A percentile compares a stretch with the other conserved stretches of the same genome.
Conservation (phyloP, 2,329 filamentous ascomycete species). For the Penicillium sp. region DNA sequence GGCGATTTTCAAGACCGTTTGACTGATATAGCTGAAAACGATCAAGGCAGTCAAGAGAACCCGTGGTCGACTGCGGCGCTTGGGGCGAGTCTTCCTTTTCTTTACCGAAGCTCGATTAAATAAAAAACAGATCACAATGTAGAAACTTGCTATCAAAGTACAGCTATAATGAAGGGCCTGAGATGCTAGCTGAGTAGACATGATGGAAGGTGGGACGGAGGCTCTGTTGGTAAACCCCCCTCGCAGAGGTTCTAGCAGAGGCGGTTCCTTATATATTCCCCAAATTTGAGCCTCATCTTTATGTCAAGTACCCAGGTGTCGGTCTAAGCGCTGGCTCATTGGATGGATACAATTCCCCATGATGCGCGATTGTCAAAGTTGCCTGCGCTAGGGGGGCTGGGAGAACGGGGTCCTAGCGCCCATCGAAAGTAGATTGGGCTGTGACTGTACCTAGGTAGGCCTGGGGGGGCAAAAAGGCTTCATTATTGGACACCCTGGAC, state of each 20-base stretch:
- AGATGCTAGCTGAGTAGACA: not conserved
- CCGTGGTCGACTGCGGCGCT: not conserved
- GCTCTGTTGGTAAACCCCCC: not conserved
- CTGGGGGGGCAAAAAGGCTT: not conserved
- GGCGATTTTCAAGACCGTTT: conserved; percentile 1
- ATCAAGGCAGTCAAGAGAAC: not conserved
- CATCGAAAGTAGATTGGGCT: not conserved
- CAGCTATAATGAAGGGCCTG: conserved; percentile 5
- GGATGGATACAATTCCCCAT: not conserved
- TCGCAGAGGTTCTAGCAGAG: not conserved
- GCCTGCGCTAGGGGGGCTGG: conserved; percentile 3
- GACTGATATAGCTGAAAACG: conserved; percentile 5
- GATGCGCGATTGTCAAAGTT: not conserved
- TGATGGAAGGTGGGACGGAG: not conserved
- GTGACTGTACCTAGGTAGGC: not conserved
- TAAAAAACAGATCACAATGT: not conserved
- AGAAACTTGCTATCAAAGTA: conserved; percentile 2
- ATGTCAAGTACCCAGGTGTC: not conserved
- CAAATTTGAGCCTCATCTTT: not conserved
- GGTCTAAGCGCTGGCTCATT: not conserved
- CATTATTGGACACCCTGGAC: not conserved
- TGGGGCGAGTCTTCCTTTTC: conserved; percentile 4
- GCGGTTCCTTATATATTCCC: conserved; percentile 1
- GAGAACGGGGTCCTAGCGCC: not conserved
- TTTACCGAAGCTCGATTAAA: not conserved